Base-by-base conservation (phyloP, 2,329 filamentous ascomycete species). In the Rachicladosporium sp. region DNA sequence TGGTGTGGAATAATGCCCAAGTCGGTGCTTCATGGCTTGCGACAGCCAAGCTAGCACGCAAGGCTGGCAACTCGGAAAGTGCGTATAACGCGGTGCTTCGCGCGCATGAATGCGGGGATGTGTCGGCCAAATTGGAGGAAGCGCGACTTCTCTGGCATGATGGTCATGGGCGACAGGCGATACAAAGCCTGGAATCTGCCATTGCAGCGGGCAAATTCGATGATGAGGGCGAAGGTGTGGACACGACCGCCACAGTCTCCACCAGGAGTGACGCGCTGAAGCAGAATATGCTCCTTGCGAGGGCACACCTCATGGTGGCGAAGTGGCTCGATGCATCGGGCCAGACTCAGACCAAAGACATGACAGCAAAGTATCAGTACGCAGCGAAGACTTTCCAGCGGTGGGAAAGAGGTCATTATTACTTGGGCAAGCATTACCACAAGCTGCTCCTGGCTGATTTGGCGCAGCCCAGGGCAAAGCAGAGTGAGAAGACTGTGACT, bases 391-490 rank as follows among this genome's bases (percentile, higher is more conserved):
- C 75, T 2, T 66, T 59, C 46, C 64, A 69, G 4, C 76, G 76
- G 37, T 98, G 89, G 88, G 91, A 98, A 57, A 96, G 95, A 61
- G 88, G 86, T 0, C 89, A 96, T 57, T 98, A 96, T 59, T 94
- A 95, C 58, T 73, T 99, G 7, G 91, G 91, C 4, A 86, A 89
- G 35, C 87, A 96, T 61, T 98, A 98, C 70, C 93, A 94, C 59
- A 98, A 95, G 60, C 74, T 96, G 3, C 68, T 95, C 3, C 89
- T 96, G 52, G 84, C 86, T 0, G 87, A 96, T 58, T 88, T 86
- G 59, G 68, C 73, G 2, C 74, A 93, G 38, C 78, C 81, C 30
- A 68, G 75, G 11, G 75, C 80, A 21, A 87, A 88, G 46, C 87
- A 94, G 42, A 61, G 57, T 23, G 50, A 60, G 19, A 46, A 58